Evolutionary conservation across 495 filamentous ascomycete species (phyloP).

Genomic region (Terfezia claveryi): DNA sequence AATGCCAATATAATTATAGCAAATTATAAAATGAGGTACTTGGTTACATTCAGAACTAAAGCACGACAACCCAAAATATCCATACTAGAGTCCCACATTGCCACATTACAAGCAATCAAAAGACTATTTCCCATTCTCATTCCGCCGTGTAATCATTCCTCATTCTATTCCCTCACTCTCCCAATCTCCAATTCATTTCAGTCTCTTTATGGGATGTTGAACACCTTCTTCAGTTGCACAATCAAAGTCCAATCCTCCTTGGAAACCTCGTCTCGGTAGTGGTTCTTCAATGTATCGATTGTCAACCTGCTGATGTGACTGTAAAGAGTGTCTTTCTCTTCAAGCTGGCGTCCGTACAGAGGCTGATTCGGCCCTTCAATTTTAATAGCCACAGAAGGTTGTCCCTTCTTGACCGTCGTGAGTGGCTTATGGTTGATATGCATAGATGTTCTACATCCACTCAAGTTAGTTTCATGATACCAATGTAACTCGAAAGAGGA

Average conservation of each 20-base stretch:
- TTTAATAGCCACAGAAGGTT: constrained; percentile 92
- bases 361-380: constrained; percentile 92
- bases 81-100: too few relatives aligned
- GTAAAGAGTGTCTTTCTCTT: constrained; percentile 81
- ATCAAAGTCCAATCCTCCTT: constrained; percentile 88
- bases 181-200: neutral
- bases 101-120: neutral
- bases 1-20: too few relatives aligned
- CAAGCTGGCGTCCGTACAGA: constrained; percentile 80
- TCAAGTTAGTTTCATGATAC: constrained; percentile 1
- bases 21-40: too few relatives aligned
- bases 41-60: too few relatives aligned
- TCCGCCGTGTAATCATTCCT: neutral
- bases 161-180: neutral
- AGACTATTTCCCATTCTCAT: neutral
- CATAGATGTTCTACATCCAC: constrained; percentile 50
- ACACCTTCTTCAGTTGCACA: constrained; percentile 80
- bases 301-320: constrained; percentile 62
- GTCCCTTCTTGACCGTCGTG: constrained; percentile 74
- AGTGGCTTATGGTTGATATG: constrained; percentile 96
- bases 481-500: constrained; percentile 11
- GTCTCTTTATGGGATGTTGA: constrained; percentile 52
- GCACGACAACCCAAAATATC: too few relatives aligned
- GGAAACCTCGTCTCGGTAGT: constrained; percentile 70
- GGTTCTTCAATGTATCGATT: constrained; percentile 92